Base-by-base conservation (phyloP, 345 rosid species). In the Lepidium sativum region DNA sequence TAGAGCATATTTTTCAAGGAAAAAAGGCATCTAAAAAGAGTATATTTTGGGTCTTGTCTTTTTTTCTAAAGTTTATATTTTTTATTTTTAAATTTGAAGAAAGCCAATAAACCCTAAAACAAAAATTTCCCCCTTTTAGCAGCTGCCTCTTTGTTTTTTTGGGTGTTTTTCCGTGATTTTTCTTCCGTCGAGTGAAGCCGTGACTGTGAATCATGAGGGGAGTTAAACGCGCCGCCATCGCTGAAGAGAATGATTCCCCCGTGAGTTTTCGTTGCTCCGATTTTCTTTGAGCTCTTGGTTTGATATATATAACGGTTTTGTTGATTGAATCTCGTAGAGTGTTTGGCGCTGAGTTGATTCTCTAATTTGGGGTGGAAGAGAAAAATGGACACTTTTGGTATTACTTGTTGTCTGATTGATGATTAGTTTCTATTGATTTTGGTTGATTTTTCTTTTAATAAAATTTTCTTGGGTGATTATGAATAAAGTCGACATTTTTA, bases 141-240 rank as follows among this genome's bases (percentile, higher is more conserved):
- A 38, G 43, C 44, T 63, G 58, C 57, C 56, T 63, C 61, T 51
- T 15, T 60, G 7, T 43, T 9, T 16, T 25, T 31, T 23, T 17
- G 31, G 31, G 31, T 27, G 31, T 27, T 18, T 10, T 13, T 45
- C 12, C 12, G 11, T 37, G 62, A 52, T 42, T 59, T 63, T 7
- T 25, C 60, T 21, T 50, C 69, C 48, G 53, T 34, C 51, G 50
- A 59, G 51, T 49, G 27, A 50, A 57, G 37, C 47, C 43, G 63
- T 18, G 38, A 31, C 45, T 64, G 29, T 51, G 29, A 60, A 77
- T 72, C 71, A 84, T 84, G 92, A 89, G 74, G 67, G 92, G 87
- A 44, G 25, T 82, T 17, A 92, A 89, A 72, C 91, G 94, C 27
- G 70, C 80, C 59, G 87, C 89, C 40, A 61, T 66, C 15, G 79